phyloP scores from a whole-genome alignment of 345 rosid genomes.

The Luvunga scandens region DNA sequence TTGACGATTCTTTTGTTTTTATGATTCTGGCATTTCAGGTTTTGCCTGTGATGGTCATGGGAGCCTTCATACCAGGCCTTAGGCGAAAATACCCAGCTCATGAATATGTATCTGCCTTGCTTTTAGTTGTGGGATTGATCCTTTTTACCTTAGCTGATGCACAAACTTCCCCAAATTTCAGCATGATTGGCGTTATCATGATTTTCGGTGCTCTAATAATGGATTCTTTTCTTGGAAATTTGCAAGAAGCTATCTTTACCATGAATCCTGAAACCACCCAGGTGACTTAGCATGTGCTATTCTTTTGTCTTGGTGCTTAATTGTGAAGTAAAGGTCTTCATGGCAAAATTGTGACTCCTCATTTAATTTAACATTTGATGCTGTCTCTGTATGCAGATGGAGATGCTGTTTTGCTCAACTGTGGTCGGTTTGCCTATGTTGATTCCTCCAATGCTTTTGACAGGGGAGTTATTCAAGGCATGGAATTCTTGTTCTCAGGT shows the following conservation, averaged over 20 bases:
- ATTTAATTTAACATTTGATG: not conserved
- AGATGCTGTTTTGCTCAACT: constrained; percentile 93
- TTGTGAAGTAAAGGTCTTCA: not conserved
- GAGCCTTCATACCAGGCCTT: constrained; percentile 90
- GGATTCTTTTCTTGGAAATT: constrained; percentile 90
- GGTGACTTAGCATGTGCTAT: constrained; percentile 29
- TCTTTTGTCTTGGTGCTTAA: not conserved
- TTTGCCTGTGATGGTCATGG: constrained; percentile 96
- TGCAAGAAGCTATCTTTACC: constrained; percentile 94
- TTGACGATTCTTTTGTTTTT: not conserved
- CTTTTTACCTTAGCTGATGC: constrained; percentile 96
- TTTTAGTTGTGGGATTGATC: constrained; percentile 81
- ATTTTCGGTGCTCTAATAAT: constrained; percentile 79
- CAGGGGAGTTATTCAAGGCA: constrained; percentile 92
- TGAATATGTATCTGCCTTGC: constrained; percentile 78
- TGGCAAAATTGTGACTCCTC: constrained; percentile 1
- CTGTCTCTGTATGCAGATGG: constrained; percentile 51
- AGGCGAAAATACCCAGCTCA: constrained; percentile 80
- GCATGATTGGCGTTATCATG: constrained; percentile 80
- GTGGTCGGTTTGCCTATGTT: constrained; percentile 89
- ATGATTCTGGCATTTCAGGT: constrained; percentile 43
- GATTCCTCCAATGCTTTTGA: constrained; percentile 89
- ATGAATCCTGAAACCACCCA: constrained; percentile 91
- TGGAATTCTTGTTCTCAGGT: constrained; percentile 96
- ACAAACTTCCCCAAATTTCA: constrained; percentile 85